Evolutionary conservation across 306 rosid genomes (phyloP).

Genomic region (Quercus glauca): DNA sequence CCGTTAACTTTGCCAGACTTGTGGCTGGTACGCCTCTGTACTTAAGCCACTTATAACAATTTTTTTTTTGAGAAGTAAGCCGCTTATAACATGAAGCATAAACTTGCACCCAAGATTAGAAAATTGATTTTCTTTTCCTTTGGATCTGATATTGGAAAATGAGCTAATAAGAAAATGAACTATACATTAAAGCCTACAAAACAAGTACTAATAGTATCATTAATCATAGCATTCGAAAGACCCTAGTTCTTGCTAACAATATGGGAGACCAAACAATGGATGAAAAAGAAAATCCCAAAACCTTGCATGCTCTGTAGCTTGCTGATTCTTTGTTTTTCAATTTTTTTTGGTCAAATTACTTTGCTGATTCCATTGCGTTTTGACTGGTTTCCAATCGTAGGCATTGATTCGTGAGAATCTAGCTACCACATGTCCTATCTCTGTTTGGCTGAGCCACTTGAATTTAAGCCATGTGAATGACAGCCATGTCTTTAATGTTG

Average conservation of each 20-base stretch:
- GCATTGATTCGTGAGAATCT: constrained; percentile 19
- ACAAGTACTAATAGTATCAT: background rate
- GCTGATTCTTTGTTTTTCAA: background rate
- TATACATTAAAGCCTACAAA: background rate
- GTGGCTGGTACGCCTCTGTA: background rate
- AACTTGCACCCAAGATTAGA: background rate
- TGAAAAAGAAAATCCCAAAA: constrained; percentile 1
- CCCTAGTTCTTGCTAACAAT: constrained; percentile 24
- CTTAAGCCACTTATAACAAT: background rate
- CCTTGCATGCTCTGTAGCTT: constrained; percentile 23
- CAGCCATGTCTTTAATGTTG: constrained; percentile 37
- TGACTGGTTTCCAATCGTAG: constrained; percentile 36
- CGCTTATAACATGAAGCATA: background rate
- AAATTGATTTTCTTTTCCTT: background rate
- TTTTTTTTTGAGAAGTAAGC: too few species aligned
- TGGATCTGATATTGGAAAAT: constrained; percentile 39
- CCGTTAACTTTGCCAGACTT: too few species aligned
- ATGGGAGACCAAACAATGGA: constrained; percentile 28
- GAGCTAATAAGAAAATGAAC: constrained; percentile 11
- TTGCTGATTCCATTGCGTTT: background rate
- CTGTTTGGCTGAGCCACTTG: constrained; percentile 31
- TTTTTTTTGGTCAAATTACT: too few species aligned
- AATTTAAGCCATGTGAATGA: constrained; percentile 52
- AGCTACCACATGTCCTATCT: constrained; percentile 39
- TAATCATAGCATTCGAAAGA: constrained; percentile 14